These are phyloP conservation scores for Draba incana DNA, from an alignment of 345 rosid species.

Conservation along the genomic window DNA sequence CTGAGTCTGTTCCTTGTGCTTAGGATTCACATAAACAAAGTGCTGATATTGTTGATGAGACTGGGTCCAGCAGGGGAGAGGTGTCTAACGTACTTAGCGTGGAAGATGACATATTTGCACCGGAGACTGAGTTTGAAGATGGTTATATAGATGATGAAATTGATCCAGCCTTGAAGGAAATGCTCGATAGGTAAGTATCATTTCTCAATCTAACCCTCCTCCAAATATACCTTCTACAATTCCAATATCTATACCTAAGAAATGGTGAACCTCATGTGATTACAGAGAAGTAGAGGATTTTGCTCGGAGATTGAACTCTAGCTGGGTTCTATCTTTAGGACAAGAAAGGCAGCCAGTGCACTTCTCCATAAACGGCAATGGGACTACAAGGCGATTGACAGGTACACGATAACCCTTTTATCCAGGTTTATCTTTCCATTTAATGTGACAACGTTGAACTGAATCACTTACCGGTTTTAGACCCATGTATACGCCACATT, in stretches of 20 bases:
- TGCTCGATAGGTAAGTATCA: slow-evolving; percentile 72
- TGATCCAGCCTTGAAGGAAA: slow-evolving; percentile 85
- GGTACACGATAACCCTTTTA: slow-evolving; percentile 40
- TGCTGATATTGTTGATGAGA: slow-evolving; percentile 45
- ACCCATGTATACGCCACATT: slow-evolving; percentile 15
- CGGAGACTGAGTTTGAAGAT: slow-evolving; percentile 67
- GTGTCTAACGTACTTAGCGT: slow-evolving; percentile 49
- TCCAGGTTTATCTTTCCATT: not conserved
- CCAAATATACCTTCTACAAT: slow-evolving; percentile 4
- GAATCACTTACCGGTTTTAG: not conserved
- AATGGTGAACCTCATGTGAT: slow-evolving; percentile 17
- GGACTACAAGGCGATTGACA: slow-evolving; percentile 51
- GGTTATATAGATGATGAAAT: slow-evolving; percentile 78
- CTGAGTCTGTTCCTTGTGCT: slow-evolving; percentile 33
- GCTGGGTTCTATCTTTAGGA: slow-evolving; percentile 72
- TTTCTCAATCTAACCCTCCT: not conserved
- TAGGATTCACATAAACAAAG: slow-evolving; percentile 56
- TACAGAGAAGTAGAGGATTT: slow-evolving; percentile 92
- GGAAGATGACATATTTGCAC: slow-evolving; percentile 49
- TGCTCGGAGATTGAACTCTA: slow-evolving; percentile 89
- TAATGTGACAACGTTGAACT: slow-evolving; percentile 8
- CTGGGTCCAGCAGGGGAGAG: slow-evolving; percentile 43
- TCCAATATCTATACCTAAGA: slow-evolving; percentile 11
- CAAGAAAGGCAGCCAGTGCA: slow-evolving; percentile 60
- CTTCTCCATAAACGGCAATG: slow-evolving; percentile 59